Conservation (phyloP, 495 filamentous ascomycete species). For the Thermochaetoides thermophila region DNA sequence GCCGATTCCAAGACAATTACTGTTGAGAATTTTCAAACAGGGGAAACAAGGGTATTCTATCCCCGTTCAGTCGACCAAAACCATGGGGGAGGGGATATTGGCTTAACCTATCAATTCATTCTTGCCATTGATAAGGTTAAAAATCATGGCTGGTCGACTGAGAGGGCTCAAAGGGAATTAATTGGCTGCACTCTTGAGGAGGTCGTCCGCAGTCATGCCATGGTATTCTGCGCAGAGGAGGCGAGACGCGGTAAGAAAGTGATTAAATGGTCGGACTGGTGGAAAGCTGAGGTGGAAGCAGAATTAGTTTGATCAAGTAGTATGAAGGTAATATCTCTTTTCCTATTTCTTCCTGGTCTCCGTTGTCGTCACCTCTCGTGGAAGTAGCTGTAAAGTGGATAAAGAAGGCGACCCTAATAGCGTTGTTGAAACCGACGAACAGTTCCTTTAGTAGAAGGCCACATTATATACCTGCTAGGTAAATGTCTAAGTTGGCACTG, state of each 20-base stretch:
- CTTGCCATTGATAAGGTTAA: slow-evolving; percentile 68
- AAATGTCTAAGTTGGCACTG: too few species aligned
- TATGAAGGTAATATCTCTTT: too few species aligned
- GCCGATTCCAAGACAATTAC: slow-evolving; percentile 57
- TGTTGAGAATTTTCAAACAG: slow-evolving; percentile 48
- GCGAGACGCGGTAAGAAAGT: slow-evolving; percentile 54
- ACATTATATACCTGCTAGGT: too few species aligned
- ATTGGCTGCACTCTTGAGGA: slow-evolving; percentile 78
- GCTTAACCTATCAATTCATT: slow-evolving; percentile 66
- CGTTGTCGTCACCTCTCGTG: too few species aligned
- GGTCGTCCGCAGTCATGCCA: slow-evolving; percentile 71
- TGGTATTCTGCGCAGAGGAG: slow-evolving; percentile 91
- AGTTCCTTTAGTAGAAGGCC: too few species aligned
- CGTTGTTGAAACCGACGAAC: too few species aligned
- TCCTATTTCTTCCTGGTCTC: too few species aligned
- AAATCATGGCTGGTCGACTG: slow-evolving; percentile 47
- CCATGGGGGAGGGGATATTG: slow-evolving; percentile 82
- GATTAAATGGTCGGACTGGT: slow-evolving; percentile 69
- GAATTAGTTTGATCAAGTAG: too few species aligned
- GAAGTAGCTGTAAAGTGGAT: too few species aligned
- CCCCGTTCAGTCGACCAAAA: slow-evolving; percentile 40
- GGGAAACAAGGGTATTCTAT: slow-evolving; percentile 33
- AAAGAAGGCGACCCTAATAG: too few species aligned
- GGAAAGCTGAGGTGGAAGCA: slow-evolving; percentile 38
- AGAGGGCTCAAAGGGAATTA: slow-evolving; percentile 57